These are phyloP conservation scores for Chrysoporthe cubensis DNA, from an alignment of 2,329 filamentous ascomycete genomes.

Conservation along the genomic window DNA sequence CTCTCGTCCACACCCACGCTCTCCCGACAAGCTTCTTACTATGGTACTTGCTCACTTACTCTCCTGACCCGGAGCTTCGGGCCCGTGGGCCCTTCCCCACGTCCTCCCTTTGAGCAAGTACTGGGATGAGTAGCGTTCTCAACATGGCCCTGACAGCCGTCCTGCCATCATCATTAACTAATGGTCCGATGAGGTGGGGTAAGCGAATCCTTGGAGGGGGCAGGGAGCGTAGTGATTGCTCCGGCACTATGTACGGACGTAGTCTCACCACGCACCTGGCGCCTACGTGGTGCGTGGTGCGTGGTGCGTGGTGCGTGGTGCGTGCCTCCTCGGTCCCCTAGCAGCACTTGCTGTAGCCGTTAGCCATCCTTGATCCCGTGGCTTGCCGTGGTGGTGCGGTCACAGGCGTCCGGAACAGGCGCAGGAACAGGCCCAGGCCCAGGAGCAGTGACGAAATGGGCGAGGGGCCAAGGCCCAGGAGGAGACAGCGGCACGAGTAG, in stretches of 20 bases:
- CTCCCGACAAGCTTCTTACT: background rate
- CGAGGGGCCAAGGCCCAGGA: background rate
- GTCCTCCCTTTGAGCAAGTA: background rate
- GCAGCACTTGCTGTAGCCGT: no score
- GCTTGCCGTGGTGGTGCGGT: background rate
- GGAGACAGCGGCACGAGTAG: background rate
- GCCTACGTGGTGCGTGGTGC: background rate
- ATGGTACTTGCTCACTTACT: background rate
- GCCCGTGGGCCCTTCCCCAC: background rate
- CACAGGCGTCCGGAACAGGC: conserved; percentile 10
- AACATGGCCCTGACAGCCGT: background rate
- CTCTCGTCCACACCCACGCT: background rate
- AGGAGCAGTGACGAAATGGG: conserved; percentile 26
- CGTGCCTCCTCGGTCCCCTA: background rate
- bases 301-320: background rate
- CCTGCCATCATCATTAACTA: conserved; percentile 3
- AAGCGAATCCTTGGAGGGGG: no score
- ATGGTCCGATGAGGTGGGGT: background rate
- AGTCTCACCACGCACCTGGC: no score
- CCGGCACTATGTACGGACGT: no score
- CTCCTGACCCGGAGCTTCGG: conserved; percentile 7
- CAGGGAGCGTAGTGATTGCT: no score
- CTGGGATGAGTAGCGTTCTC: background rate
- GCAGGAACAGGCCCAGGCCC: background rate
- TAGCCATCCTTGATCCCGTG: conserved; percentile 1